Percentiles rank a stretch among this genome's conserved stretches.
Evolutionary conservation across 176 grass and related monocot genomes (phyloP).

Genomic region (Juncus inflexus): DNA sequence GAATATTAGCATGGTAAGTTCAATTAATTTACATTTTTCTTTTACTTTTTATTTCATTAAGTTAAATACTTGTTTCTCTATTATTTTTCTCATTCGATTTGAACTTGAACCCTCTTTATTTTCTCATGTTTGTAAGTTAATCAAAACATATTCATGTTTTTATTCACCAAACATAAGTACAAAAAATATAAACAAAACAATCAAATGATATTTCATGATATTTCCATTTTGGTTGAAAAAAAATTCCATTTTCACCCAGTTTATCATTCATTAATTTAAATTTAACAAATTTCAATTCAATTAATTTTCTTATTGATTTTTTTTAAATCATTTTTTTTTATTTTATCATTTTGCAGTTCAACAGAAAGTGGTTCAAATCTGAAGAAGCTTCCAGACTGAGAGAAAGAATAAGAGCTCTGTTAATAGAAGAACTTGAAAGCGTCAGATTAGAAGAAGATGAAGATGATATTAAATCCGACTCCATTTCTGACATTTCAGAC

Average conservation of each 20-base stretch:
- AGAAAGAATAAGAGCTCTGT: slow-evolving; percentile 40
- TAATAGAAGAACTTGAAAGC: slow-evolving; percentile 50
- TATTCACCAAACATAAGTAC: too few species aligned
- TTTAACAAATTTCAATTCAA: background rate
- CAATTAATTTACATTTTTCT: background rate
- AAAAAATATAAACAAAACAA: too few species aligned
- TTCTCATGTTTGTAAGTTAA: too few species aligned
- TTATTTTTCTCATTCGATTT: too few species aligned
- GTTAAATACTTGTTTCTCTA: too few species aligned
- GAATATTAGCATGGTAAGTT: slow-evolving; percentile 55
- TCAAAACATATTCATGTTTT: too few species aligned
- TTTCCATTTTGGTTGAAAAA: too few species aligned
- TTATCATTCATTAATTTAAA: background rate
- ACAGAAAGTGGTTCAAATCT: slow-evolving; percentile 62
- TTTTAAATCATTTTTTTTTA: slow-evolving; percentile 18
- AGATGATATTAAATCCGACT: slow-evolving; percentile 25
- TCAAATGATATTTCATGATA: background rate
- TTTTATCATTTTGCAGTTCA: slow-evolving; percentile 37
- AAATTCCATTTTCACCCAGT: slow-evolving; percentile 12
- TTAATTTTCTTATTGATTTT: background rate
- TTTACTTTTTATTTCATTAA: too few species aligned
- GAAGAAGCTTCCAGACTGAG: slow-evolving; percentile 67
- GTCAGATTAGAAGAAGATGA: slow-evolving; percentile 26
- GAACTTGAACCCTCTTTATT: too few species aligned
- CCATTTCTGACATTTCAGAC: slow-evolving; percentile 25